Evolutionary conservation across 2,329 filamentous ascomycete species (phyloP).

Genomic region (Neofusicoccum laricinum): DNA sequence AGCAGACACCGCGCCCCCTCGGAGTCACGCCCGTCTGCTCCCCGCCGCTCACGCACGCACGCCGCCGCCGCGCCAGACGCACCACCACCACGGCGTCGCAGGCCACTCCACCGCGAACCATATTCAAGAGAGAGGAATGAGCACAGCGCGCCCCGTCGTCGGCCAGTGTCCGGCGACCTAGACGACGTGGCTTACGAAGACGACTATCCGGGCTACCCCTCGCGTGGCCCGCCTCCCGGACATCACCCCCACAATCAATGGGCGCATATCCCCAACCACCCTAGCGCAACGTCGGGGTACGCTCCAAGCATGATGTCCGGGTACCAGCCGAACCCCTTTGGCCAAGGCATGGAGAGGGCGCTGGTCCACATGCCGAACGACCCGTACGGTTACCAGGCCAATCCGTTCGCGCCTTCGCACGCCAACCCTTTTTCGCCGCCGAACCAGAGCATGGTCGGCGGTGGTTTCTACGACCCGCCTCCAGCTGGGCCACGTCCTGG

Average conservation of each 20-base stretch:
- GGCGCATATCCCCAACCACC: slow-evolving; percentile 31
- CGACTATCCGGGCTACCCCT: slow-evolving; percentile 43
- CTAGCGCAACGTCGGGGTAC: slow-evolving; percentile 33
- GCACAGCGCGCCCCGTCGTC: slow-evolving; percentile 30
- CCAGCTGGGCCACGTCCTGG: slow-evolving; percentile 23
- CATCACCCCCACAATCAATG: slow-evolving; percentile 36
- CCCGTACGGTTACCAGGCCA: slow-evolving; percentile 34
- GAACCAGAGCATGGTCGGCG: slow-evolving; percentile 22
- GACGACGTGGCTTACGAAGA: slow-evolving; percentile 46
- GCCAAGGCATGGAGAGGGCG: slow-evolving; percentile 22
- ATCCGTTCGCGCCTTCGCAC: slow-evolving; percentile 36
- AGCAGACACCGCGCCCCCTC: slow-evolving; percentile 28
- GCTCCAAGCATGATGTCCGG: slow-evolving; percentile 39
- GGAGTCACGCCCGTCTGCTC: slow-evolving; percentile 30
- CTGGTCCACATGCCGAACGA: slow-evolving; percentile 37
- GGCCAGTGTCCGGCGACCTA: slow-evolving; percentile 31
- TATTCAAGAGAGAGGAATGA: slow-evolving; percentile 21
- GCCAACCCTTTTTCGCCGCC: slow-evolving; percentile 19
- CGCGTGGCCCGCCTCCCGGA: slow-evolving; percentile 29
- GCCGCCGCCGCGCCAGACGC: not conserved
- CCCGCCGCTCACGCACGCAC: slow-evolving; percentile 28
- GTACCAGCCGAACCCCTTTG: slow-evolving; percentile 27
- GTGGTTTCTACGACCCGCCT: slow-evolving; percentile 30
- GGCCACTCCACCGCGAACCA: slow-evolving; percentile 26
- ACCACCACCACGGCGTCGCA: slow-evolving; percentile 24